Conservation (phyloP, 805 yeast genomes). For the Kodamaea nitidulidarum region DNA sequence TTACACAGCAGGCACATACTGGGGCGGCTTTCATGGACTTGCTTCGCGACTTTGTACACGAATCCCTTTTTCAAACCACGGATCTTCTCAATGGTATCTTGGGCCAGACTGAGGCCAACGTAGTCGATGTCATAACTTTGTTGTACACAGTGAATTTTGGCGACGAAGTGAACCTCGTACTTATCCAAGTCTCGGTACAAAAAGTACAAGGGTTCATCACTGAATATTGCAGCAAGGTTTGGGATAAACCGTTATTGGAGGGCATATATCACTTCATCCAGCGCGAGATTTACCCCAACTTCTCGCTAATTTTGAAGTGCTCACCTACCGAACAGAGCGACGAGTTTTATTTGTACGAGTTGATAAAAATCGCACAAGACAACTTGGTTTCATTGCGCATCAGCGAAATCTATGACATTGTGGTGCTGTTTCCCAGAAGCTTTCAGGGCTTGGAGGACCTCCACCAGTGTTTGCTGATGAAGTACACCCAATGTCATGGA, state of each 20-base stretch:
- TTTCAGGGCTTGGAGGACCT: conserved; percentile 55
- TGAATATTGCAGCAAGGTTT: conserved; percentile 27
- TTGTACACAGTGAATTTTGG: conserved; percentile 19
- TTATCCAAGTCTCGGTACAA: conserved; percentile 36
- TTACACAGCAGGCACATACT: conserved; percentile 2
- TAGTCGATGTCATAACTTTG: conserved; percentile 4
- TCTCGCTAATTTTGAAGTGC: conserved; percentile 16
- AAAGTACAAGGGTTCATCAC: conserved; percentile 32
- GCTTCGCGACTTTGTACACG: conserved; percentile 9
- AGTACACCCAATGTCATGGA: conserved; percentile 7
- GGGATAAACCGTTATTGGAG: conserved; percentile 37
- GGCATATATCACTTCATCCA: conserved; percentile 36
- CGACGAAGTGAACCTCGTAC: conserved; percentile 21
- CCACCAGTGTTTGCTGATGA: conserved; percentile 44
- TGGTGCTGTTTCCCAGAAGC: conserved; percentile 51
- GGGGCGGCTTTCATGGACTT: conserved; percentile 3
- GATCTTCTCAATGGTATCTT: conserved; percentile 2
- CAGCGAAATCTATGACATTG: conserved; percentile 56
- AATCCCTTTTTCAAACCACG: conserved; percentile 6
- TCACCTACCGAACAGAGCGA: conserved; percentile 8
- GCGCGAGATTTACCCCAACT: conserved; percentile 35
- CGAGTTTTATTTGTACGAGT: conserved; percentile 20
- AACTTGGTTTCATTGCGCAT: conserved; percentile 47
- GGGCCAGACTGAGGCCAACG: conserved; percentile 1
- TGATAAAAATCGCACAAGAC: conserved; percentile 35